phyloP scores from a whole-genome alignment of 441 rosid genomes.

The Codiaeum variegatum region DNA sequence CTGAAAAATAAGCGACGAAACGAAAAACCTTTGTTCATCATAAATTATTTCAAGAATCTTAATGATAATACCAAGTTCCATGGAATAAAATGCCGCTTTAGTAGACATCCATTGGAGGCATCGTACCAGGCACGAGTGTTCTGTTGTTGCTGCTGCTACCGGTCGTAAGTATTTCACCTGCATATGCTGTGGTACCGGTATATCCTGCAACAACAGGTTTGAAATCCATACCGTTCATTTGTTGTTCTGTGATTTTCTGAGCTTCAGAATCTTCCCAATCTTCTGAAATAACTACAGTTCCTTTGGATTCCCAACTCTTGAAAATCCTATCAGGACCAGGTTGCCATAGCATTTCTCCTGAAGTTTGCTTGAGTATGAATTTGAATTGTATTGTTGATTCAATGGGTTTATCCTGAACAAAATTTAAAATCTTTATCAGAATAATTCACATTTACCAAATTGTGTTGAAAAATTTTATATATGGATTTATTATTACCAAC shows the following conservation, averaged over 20 bases:
- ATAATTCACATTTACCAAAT: neutral
- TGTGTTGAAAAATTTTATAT: neutral
- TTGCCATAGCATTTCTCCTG: slow-evolving; percentile 38
- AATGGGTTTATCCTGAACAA: slow-evolving; percentile 32
- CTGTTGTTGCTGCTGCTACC: neutral
- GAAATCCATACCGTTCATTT: neutral
- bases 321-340: slow-evolving; percentile 43
- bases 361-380: slow-evolving; percentile 27
- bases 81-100: slow-evolving; percentile 5
- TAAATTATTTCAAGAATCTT: slow-evolving; percentile 14
- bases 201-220: neutral
- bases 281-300: slow-evolving; percentile 29
- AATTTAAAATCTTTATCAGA: neutral
- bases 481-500: slow-evolving; percentile 32
- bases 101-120: slow-evolving; percentile 10
- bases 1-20: neutral
- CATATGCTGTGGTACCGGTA: neutral
- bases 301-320: slow-evolving; percentile 36
- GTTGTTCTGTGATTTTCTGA: slow-evolving; percentile 27
- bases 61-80: slow-evolving; percentile 5
- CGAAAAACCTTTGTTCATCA: slow-evolving; percentile 13
- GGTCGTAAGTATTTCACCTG: slow-evolving; percentile 10
- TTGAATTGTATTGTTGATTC: slow-evolving; percentile 36
- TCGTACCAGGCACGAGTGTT: slow-evolving; percentile 23
- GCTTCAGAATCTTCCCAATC: slow-evolving; percentile 42